Conservation (phyloP, 2,329 filamentous ascomycete genomes). For the Colletotrichum coccodes region DNA sequence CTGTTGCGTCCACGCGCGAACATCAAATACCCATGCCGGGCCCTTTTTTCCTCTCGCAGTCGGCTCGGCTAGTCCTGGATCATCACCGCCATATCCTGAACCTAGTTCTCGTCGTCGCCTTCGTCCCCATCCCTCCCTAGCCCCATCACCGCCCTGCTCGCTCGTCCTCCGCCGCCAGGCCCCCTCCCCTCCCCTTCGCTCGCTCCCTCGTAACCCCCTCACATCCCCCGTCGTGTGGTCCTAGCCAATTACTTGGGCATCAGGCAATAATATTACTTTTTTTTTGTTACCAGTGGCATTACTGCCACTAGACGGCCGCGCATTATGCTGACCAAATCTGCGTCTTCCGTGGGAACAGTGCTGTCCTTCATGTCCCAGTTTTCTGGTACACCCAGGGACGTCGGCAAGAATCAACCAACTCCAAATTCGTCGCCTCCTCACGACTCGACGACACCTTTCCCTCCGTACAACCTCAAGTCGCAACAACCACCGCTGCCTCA, state of each 20-base stretch:
- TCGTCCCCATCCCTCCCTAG: neutral
- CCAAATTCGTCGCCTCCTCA: slow-evolving; percentile 56
- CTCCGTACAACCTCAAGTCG: slow-evolving; percentile 30
- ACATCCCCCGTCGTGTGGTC: slow-evolving; percentile 15
- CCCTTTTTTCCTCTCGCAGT: neutral
- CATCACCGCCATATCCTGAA: slow-evolving; percentile 8
- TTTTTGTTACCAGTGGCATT: neutral
- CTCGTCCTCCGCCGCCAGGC: neutral
- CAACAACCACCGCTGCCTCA: slow-evolving; percentile 17
- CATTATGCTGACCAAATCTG: slow-evolving; percentile 32
- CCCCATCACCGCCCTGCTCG: neutral
- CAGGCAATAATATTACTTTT: slow-evolving; percentile 26
- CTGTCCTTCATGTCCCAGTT: slow-evolving; percentile 90
- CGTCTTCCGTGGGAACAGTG: slow-evolving; percentile 60
- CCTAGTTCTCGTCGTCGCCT: neutral
- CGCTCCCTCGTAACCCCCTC: neutral
- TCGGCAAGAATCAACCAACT: slow-evolving; percentile 48
- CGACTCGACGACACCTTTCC: slow-evolving; percentile 40
- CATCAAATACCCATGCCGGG: slow-evolving; percentile 7
- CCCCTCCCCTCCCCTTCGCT: neutral
- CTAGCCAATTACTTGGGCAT: slow-evolving; percentile 30
- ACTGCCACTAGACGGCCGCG: neutral
- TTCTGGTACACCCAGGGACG: slow-evolving; percentile 61
- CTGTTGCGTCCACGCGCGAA: neutral
- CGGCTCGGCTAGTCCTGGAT: slow-evolving; percentile 19